A percentile compares a stretch with the other conserved stretches of the same genome.
Conservation (phyloP, 306 rosid species). For the Castanospermum australe region DNA sequence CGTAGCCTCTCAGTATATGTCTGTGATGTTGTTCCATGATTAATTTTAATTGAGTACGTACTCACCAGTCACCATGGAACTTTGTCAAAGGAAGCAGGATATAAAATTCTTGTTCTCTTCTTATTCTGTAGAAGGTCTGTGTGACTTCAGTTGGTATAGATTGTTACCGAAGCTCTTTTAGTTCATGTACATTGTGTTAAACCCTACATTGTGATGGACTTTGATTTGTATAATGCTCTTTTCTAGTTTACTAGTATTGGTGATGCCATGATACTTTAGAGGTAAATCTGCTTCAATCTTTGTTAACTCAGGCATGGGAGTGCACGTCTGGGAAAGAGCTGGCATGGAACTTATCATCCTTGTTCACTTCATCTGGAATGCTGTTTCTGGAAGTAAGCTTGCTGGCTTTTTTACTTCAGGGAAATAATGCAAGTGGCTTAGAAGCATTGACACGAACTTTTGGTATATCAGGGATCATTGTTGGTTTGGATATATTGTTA, state of each 20-base stretch:
- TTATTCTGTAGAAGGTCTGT: background rate
- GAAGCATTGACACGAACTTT: slow-evolving; percentile 65
- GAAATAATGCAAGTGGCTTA: slow-evolving; percentile 57
- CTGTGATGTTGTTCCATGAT: background rate
- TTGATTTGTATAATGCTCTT: background rate
- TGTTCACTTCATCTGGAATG: slow-evolving; percentile 72
- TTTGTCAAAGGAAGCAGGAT: background rate
- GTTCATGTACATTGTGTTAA: background rate
- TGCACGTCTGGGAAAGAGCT: slow-evolving; percentile 60
- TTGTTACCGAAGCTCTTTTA: background rate
- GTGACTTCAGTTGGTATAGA: background rate
- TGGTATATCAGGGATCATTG: slow-evolving; percentile 54
- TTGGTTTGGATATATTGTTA: slow-evolving; percentile 60
- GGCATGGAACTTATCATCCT: slow-evolving; percentile 55
- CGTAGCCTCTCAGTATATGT: background rate
- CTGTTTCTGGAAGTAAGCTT: slow-evolving; percentile 77
- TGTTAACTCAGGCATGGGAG: slow-evolving; percentile 59
- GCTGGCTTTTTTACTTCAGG: slow-evolving; percentile 68
- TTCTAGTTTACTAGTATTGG: background rate
- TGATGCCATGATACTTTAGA: background rate
- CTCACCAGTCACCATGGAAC: background rate
- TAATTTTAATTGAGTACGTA: background rate
- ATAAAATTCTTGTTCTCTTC: background rate
- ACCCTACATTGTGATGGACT: background rate
- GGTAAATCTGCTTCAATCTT: background rate